Evolutionary conservation across 176 grass and related monocot species (phyloP).

Genomic region (Oryza longistaminata): DNA sequence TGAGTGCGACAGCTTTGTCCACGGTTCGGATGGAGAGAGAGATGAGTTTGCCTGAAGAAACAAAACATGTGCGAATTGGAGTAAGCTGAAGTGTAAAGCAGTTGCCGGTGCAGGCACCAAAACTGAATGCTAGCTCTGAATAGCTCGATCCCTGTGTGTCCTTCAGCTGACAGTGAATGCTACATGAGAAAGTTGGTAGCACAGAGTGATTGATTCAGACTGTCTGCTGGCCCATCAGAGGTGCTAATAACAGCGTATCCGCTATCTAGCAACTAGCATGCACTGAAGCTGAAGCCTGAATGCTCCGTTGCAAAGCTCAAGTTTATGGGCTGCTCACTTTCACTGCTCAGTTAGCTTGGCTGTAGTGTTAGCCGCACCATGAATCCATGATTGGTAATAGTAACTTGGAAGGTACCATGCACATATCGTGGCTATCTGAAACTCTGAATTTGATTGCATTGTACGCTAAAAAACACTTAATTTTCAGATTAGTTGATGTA

Average conservation of each 20-base stretch:
- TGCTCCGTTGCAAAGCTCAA: not conserved
- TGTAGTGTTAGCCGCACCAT: too few relatives aligned
- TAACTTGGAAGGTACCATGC: too few relatives aligned
- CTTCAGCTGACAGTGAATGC: not conserved
- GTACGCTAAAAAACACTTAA: too few relatives aligned
- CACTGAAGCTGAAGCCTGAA: not conserved
- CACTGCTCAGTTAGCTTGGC: too few relatives aligned
- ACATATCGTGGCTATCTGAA: not conserved
- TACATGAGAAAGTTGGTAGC: slow-evolving; percentile 1
- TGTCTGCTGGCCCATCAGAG: not conserved
- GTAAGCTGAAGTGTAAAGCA: not conserved
- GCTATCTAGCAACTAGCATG: not conserved
- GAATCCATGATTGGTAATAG: too few relatives aligned
- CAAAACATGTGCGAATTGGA: not conserved
- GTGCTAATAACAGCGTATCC: not conserved
- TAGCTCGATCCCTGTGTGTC: not conserved
- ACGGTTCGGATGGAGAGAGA: not conserved
- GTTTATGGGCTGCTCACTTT: not conserved
- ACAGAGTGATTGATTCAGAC: not conserved
- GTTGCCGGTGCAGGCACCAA: not conserved
- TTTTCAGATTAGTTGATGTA: too few relatives aligned
- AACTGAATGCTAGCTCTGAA: not conserved
- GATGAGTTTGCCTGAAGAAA: not conserved
- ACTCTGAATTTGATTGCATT: not conserved
- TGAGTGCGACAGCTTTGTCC: not conserved